Conservation (phyloP, 176 grass and related monocot genomes). For the Cymbopogon citratus region DNA sequence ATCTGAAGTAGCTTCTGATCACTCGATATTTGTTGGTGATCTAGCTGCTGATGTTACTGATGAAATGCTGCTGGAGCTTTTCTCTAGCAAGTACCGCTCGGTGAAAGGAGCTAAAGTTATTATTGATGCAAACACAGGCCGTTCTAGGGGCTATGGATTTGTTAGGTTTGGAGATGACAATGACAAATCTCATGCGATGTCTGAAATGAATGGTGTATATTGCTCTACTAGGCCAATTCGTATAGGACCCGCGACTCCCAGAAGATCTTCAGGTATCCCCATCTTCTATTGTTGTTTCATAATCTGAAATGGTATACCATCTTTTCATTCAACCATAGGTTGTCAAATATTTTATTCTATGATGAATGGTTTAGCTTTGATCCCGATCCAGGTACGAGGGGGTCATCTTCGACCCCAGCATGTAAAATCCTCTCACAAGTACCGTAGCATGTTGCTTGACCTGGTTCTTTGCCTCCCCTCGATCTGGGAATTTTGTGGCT, state of each 20-base stretch:
- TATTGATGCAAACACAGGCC: conserved; percentile 65
- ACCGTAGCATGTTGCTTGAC: not conserved
- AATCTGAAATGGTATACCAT: too few species aligned
- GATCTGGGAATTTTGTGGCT: not conserved
- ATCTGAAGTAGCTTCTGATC: conserved; percentile 53
- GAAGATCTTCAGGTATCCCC: too few species aligned
- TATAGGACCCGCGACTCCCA: too few species aligned
- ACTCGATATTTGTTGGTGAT: conserved; percentile 71
- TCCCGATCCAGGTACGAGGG: not conserved
- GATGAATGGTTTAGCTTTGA: not conserved
- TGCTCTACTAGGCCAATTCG: too few species aligned
- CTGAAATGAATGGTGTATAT: too few species aligned
- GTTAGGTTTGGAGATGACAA: too few species aligned
- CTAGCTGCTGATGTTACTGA: conserved; percentile 69
- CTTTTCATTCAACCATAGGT: not conserved
- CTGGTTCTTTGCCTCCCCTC: not conserved
- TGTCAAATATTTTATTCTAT: not conserved
- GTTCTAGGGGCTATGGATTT: too few species aligned
- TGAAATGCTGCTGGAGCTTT: conserved; percentile 51
- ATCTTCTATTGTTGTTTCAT: too few species aligned
- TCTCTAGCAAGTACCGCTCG: conserved; percentile 47
- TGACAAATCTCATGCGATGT: too few species aligned
- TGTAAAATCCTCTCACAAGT: not conserved
- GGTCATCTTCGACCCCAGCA: not conserved
- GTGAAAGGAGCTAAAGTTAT: conserved; percentile 70